phyloP scores from a whole-genome alignment of 257 asterid species.

The Gardenia jasminoides region DNA sequence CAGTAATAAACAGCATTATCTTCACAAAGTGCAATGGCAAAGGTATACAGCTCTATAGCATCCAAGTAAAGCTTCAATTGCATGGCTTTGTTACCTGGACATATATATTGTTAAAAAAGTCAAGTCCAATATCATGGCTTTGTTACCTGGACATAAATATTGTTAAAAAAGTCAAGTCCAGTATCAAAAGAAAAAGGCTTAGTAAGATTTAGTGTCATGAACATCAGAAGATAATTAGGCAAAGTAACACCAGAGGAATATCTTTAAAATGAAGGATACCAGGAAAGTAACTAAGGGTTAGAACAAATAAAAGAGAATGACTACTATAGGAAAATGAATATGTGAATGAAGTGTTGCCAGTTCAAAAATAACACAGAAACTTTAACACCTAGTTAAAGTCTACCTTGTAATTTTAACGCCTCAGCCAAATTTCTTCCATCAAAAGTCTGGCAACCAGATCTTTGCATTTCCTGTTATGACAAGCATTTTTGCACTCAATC shows the following conservation, averaged over 20 bases:
- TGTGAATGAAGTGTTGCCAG: neutral
- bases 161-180: neutral
- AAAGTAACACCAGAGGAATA: neutral
- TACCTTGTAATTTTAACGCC: constrained; percentile 78
- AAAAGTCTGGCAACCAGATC: constrained; percentile 51
- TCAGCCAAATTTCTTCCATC: constrained; percentile 62
- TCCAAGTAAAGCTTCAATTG: constrained; percentile 58
- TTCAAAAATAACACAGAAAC: neutral
- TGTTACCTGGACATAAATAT: constrained; percentile 72
- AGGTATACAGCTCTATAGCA: constrained; percentile 73
- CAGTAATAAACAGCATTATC: constrained; percentile 82
- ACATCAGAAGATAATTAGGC: neutral
- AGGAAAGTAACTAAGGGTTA: neutral
- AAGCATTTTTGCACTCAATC: neutral
- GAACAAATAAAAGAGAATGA: neutral
- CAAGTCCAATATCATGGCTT: constrained; percentile 29
- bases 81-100: constrained; percentile 74
- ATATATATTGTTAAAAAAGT: too few species aligned
- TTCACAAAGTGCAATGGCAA: constrained; percentile 64
- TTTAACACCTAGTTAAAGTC: neutral
- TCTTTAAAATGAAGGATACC: neutral
- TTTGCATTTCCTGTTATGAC: constrained; percentile 65
- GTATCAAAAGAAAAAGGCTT: neutral
- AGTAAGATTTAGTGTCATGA: neutral
- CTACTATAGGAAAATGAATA: neutral